Evolutionary conservation across 306 rosid species (phyloP), one percentile per base, ranked within the genome.

Genomic region (Dryas alaskensis): DNA sequence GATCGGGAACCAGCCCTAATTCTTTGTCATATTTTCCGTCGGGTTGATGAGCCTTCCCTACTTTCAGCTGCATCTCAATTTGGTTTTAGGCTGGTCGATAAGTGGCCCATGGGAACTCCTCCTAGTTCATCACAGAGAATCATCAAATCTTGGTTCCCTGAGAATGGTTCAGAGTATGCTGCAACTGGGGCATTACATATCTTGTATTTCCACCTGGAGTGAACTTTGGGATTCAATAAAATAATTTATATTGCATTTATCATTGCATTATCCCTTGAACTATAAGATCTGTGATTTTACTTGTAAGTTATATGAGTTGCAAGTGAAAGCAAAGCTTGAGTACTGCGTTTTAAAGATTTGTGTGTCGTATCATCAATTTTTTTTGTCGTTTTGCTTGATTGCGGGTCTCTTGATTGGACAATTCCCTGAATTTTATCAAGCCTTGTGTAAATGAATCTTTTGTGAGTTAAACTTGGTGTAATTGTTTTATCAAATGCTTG

Each of bases 11-110:
- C 90, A 53, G 82, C 75, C 60, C 83, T 88, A 3, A 87, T 92
- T 79, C 89, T 94, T 9, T 92, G 99, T 79, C 99, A 94, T 43
- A 74, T 92, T 25, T 78, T 89, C 45, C 95, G 96, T 10, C 88
- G 81, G 4, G 96, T 92, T 2, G 96, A 90, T 4, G 97, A 92
- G 75, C 88, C 88, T 3, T 84, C 96, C 5, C 74, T 94, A 5
- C 87, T 94, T 79, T 85, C 89, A 9, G 82, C 96, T 37, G 97
- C 97, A 7, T 71, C 58, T 2, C 77, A 65, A 59, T 88, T 81
- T 1, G 89, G 97, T 71, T 91, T 93, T 70, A 84, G 82, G 85
- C 82, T 89, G 25, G 86, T 81, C 2, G 91, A 91, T 82, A 82
- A 78, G 81, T 93, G 97, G 96, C 85, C 92, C 39, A 25, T 75